These are phyloP conservation scores for Tillandsia leiboldiana DNA, from an alignment of 176 grass and related monocot genomes.

Conservation along the genomic window DNA sequence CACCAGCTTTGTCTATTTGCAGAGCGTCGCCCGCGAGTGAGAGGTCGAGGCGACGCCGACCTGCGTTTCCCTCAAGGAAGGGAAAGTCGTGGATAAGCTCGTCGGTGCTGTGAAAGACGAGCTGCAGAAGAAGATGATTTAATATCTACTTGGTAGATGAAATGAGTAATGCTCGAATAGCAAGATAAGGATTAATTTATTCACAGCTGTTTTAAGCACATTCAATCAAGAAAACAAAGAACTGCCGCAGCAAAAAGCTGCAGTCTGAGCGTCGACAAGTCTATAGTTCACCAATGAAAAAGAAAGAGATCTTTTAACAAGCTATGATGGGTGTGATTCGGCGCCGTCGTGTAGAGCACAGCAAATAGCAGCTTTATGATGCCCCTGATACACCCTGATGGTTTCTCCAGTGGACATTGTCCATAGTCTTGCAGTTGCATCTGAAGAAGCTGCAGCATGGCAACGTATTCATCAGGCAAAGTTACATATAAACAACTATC, in stretches of 20 bases:
- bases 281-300: too few relatives aligned
- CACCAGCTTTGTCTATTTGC: background rate
- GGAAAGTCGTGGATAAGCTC: conserved; percentile 26
- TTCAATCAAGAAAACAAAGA: too few relatives aligned
- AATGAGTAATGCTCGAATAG: too few relatives aligned
- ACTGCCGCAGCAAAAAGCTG: too few relatives aligned
- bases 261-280: too few relatives aligned
- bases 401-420: conserved; percentile 64
- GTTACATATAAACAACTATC: background rate
- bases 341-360: conserved; percentile 80
- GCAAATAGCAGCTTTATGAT: conserved; percentile 72
- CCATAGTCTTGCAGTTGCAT: conserved; percentile 69
- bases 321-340: conserved; percentile 41
- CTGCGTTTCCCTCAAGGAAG: conserved; percentile 33
- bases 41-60: conserved; percentile 34
- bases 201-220: too few relatives aligned
- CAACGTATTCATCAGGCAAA: background rate
- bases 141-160: too few relatives aligned
- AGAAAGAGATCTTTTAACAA: background rate
- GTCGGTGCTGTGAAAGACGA: conserved; percentile 27
- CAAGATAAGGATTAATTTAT: too few relatives aligned
- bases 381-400: conserved; percentile 80
- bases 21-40: conserved; percentile 25
- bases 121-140: conserved; percentile 19
- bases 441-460: conserved; percentile 65